phyloP scores from a whole-genome alignment of 2,329 filamentous ascomycete genomes.

The Chaetomium globosum region DNA sequence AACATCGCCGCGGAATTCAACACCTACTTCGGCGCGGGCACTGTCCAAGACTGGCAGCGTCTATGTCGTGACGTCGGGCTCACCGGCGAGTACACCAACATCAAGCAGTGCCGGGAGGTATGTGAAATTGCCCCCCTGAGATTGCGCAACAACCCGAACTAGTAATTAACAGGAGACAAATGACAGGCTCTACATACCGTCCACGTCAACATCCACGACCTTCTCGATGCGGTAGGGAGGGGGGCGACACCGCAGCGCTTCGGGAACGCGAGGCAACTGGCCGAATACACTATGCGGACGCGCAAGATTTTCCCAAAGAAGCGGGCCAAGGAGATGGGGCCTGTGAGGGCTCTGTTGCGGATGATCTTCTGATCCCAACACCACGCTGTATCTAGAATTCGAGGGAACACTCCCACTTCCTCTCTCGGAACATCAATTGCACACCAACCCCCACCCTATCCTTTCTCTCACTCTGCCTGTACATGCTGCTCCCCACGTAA shows the following conservation, averaged over 20 bases:
- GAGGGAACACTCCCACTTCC: not conserved
- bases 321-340: constrained; percentile 46
- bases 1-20: constrained; percentile 36
- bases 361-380: constrained; percentile 36
- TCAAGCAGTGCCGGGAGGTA: constrained; percentile 51
- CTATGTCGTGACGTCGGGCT: constrained; percentile 51
- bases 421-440: not conserved
- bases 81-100: constrained; percentile 44
- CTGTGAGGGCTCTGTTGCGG: constrained; percentile 45
- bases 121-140: not conserved
- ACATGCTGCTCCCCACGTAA: not conserved
- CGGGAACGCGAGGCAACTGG: constrained; percentile 40
- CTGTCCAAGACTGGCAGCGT: constrained; percentile 49
- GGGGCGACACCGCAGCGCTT: constrained; percentile 41
- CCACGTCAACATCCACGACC: constrained; percentile 55
- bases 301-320: constrained; percentile 52
- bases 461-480: not conserved
- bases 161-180: not conserved
- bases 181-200: constrained; percentile 47
- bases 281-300: constrained; percentile 43
- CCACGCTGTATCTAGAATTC: not conserved
- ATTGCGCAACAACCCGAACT: not conserved
- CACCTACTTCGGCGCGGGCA: constrained; percentile 40
- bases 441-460: constrained; percentile 2
- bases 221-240: constrained; percentile 44